A percentile compares a stretch with the other conserved stretches of the same genome.
These are phyloP conservation scores for Cordyceps pruinosa DNA, from an alignment of 2,329 filamentous ascomycete genomes.

Conservation along the genomic window DNA sequence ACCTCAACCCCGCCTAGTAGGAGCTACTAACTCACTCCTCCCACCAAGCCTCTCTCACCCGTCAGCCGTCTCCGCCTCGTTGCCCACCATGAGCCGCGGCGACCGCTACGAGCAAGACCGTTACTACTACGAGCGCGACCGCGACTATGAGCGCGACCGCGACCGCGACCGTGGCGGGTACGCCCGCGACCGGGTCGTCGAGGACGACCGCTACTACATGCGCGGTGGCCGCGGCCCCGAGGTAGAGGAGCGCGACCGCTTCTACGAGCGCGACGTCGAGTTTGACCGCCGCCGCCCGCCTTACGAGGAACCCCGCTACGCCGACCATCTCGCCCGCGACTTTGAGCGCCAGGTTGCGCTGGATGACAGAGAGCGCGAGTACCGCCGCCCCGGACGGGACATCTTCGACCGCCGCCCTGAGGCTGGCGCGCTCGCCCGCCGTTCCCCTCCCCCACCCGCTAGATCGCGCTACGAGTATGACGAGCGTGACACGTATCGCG, in stretches of 20 bases:
- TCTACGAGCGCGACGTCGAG: constrained; percentile 34
- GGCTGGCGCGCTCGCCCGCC: constrained; percentile 35
- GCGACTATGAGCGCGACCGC: constrained; percentile 36
- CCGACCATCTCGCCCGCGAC: constrained; percentile 23
- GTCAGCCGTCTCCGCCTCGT: not conserved
- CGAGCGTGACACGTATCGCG: constrained; percentile 51
- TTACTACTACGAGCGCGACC: constrained; percentile 8
- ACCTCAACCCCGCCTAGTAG: not conserved
- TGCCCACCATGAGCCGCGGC: constrained; percentile 10
- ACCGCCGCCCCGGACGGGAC: constrained; percentile 63
- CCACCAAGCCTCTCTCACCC: not conserved
- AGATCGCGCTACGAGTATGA: constrained; percentile 35
- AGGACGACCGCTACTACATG: constrained; percentile 44
- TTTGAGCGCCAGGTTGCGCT: constrained; percentile 50
- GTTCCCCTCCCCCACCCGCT: constrained; percentile 1
- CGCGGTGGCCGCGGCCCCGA: constrained; percentile 36
- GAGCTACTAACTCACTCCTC: not conserved
- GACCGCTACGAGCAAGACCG: constrained; percentile 13
- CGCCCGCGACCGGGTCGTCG: constrained; percentile 36
- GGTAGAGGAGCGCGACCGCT: constrained; percentile 37
- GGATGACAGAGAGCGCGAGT: constrained; percentile 41
- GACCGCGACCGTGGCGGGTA: constrained; percentile 36
- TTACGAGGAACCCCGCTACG: constrained; percentile 45
- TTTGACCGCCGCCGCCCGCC: constrained; percentile 36
- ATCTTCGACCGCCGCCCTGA: constrained; percentile 76